These are phyloP conservation scores for Kitagawia praeruptora DNA, from an alignment of 129 eudicot species.

Conservation along the genomic window DNA sequence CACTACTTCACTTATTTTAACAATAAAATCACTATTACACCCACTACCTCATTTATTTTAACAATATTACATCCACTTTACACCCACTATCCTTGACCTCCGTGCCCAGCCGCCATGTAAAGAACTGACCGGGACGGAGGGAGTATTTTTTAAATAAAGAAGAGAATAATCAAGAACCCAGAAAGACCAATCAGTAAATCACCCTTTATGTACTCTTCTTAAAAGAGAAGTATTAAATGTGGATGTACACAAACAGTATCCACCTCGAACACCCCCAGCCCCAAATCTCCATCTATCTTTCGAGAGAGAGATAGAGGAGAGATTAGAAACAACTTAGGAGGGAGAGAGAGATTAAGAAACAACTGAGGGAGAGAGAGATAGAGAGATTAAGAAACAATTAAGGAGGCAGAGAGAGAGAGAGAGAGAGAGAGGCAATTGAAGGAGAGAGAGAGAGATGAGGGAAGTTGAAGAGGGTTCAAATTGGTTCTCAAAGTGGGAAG, in stretches of 20 bases:
- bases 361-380: slow-evolving; percentile 3
- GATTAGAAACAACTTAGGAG: neutral
- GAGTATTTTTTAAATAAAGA: too few relatives aligned
- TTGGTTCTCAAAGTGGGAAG: slow-evolving; percentile 92
- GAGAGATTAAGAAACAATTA: neutral
- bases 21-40: too few relatives aligned
- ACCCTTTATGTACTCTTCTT: too few relatives aligned
- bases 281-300: neutral
- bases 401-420: slow-evolving; percentile 4
- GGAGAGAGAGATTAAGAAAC: neutral
- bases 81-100: too few relatives aligned
- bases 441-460: neutral
- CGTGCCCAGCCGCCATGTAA: too few relatives aligned
- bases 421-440: neutral
- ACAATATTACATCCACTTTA: too few relatives aligned
- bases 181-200: slow-evolving; percentile 26
- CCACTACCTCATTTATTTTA: too few relatives aligned
- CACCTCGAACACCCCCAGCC: slow-evolving; percentile 74
- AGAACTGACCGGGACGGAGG: too few relatives aligned
- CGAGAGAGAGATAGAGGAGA: neutral
- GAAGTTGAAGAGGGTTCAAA: slow-evolving; percentile 70
- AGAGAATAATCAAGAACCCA: neutral
- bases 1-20: too few relatives aligned
- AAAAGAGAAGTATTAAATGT: too few relatives aligned
- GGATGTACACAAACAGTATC: slow-evolving; percentile 45